phyloP scores from a whole-genome alignment of 73 alveolate genomes.

The Tetrahymena malaccensis region DNA sequence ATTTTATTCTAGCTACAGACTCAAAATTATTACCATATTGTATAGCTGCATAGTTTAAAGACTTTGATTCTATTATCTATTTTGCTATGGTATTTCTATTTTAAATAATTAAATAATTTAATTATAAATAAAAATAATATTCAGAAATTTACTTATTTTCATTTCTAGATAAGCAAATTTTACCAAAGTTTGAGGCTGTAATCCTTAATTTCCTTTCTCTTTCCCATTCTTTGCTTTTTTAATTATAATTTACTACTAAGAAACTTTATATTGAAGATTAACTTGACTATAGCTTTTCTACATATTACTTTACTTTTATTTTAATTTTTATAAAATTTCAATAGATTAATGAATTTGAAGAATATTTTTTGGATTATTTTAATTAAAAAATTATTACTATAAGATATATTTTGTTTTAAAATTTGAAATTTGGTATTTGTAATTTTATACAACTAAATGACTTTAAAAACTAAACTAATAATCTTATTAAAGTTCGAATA shows the following conservation, averaged over 20 bases:
- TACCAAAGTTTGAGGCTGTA: not conserved
- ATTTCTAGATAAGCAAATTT: not conserved
- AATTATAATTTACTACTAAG: not conserved
- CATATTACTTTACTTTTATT: not conserved
- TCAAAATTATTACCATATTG: not conserved
- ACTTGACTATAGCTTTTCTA: not conserved
- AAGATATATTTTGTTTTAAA: too few relatives aligned
- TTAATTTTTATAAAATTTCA: too few relatives aligned
- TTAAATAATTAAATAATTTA: not conserved
- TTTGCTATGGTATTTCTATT: not conserved
- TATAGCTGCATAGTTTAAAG: not conserved
- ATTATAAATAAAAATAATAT: not conserved
- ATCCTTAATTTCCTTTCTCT: not conserved
- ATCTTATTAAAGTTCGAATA: too few relatives aligned
- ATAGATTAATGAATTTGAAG: too few relatives aligned
- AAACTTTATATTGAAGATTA: not conserved
- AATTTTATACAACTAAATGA: too few relatives aligned
- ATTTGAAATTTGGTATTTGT: too few relatives aligned
- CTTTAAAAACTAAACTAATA: too few relatives aligned
- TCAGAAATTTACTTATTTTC: not conserved
- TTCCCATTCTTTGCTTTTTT: not conserved
- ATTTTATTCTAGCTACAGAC: not conserved
- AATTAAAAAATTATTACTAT: too few relatives aligned
- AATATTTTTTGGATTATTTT: too few relatives aligned
- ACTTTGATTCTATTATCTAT: not conserved